Conservation (phyloP, 176 grass and related monocot species). For the Secale cereale region DNA sequence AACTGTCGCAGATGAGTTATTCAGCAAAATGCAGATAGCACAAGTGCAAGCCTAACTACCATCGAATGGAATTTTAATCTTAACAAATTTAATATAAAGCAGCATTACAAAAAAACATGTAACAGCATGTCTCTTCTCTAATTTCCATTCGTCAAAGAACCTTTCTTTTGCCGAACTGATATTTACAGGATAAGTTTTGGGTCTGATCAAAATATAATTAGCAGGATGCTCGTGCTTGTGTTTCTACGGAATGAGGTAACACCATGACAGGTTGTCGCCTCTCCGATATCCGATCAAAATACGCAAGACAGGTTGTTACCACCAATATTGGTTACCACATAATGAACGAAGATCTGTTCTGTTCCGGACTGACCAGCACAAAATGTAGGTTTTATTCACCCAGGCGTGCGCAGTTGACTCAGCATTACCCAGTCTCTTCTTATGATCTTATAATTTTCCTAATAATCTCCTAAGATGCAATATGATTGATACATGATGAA, state of each 20-base stretch:
- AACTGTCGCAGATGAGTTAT: background rate
- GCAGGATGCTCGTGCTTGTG: background rate
- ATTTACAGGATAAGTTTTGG: background rate
- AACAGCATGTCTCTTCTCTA: background rate
- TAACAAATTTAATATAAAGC: background rate
- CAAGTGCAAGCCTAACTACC: conserved; percentile 12
- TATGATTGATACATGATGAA: background rate
- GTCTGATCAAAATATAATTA: background rate
- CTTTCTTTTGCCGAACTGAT: background rate
- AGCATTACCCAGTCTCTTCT: background rate
- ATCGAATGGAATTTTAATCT: background rate
- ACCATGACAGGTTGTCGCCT: background rate
- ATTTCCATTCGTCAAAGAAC: background rate
- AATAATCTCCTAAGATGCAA: conserved; percentile 1
- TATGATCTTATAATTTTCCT: background rate
- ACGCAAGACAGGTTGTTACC: background rate
- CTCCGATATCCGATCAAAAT: background rate
- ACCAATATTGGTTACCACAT: background rate
- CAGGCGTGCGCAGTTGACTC: background rate
- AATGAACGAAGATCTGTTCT: background rate
- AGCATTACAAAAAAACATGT: background rate
- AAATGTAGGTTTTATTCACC: background rate
- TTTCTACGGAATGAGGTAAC: background rate
- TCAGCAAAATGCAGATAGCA: conserved; percentile 15
- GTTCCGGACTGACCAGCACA: background rate